Evolutionary conservation across 2,329 filamentous ascomycete species (phyloP).

Genomic region (Pyrenochaeta sp.): DNA sequence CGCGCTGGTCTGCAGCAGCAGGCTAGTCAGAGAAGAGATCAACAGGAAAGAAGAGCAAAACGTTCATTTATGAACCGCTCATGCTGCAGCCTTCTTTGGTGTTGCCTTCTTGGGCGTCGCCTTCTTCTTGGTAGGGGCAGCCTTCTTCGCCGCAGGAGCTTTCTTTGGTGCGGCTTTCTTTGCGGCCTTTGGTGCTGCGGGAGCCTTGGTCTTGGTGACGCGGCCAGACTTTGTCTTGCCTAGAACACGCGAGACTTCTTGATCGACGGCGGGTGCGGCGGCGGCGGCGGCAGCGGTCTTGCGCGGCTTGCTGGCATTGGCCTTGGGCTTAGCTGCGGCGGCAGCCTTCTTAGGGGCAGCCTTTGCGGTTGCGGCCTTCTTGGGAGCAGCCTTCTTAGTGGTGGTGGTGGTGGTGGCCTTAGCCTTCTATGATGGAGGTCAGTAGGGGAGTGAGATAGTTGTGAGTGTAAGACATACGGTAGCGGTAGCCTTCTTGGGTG

Average conservation of each 20-base stretch:
- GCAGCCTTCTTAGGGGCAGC: conserved; percentile 49
- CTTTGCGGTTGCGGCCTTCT: conserved; percentile 47
- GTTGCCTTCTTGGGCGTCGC: conserved; percentile 58
- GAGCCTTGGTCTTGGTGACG: conserved; percentile 74
- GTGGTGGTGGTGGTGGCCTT: conserved; percentile 27
- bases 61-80: conserved; percentile 19
- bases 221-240: conserved; percentile 88
- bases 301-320: conserved; percentile 57
- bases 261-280: conserved; percentile 69
- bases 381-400: conserved; percentile 27
- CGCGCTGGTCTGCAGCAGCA: conserved; percentile 13
- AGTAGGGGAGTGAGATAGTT: conserved; percentile 10
- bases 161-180: conserved; percentile 46
- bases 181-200: conserved; percentile 30
- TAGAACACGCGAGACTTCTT: conserved; percentile 72
- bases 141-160: conserved; percentile 53
- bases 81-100: conserved; percentile 50
- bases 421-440: conserved; percentile 33
- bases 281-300: conserved; percentile 57
- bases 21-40: conserved; percentile 34
- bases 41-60: conserved; percentile 33
- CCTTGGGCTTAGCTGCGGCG: conserved; percentile 49
- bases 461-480: conserved; percentile 26
- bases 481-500: conserved; percentile 35
- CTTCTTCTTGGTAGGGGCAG: conserved; percentile 60